Percentiles rank a stretch among this genome's conserved stretches.
phyloP scores from a whole-genome alignment of 176 grass and related monocot species.

The Calamus simplicifolius region DNA sequence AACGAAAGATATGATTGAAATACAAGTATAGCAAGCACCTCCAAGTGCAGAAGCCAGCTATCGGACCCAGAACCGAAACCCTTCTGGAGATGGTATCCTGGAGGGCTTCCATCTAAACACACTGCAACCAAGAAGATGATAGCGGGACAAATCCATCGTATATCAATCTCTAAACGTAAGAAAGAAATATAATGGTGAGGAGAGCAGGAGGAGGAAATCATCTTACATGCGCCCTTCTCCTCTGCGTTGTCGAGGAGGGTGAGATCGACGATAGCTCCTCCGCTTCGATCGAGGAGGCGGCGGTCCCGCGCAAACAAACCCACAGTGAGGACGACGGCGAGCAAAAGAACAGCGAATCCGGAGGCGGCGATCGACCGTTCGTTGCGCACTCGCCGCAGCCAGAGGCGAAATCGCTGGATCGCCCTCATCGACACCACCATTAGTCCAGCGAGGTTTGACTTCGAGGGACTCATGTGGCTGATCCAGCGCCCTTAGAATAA shows the following conservation, averaged over 20 bases:
- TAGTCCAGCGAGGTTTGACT: too few species aligned
- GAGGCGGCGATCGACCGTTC: constrained; percentile 21
- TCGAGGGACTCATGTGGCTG: too few species aligned
- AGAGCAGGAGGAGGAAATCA: neutral
- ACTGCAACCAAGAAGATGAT: constrained; percentile 27
- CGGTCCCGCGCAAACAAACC: constrained; percentile 13
- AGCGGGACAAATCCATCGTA: too few species aligned
- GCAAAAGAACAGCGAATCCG: constrained; percentile 10
- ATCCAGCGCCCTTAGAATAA: too few species aligned
- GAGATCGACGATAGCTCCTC: constrained; percentile 45
- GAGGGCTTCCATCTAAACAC: constrained; percentile 61
- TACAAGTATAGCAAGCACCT: constrained; percentile 19
- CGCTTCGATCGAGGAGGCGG: constrained; percentile 18
- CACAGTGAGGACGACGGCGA: constrained; percentile 17
- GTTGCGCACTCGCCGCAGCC: constrained; percentile 45
- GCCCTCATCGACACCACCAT: neutral
- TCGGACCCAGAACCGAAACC: constrained; percentile 38
- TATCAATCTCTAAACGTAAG: too few species aligned
- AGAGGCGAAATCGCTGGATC: constrained; percentile 35
- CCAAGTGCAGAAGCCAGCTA: constrained; percentile 63
- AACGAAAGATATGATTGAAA: neutral
- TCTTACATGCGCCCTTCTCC: constrained; percentile 69
- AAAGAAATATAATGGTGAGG: neutral
- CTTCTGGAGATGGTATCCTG: constrained; percentile 62
- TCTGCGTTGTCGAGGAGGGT: constrained; percentile 45